These are phyloP conservation scores for Xylaria sp. DNA, from an alignment of 2,329 filamentous ascomycete species.

Conservation along the genomic window DNA sequence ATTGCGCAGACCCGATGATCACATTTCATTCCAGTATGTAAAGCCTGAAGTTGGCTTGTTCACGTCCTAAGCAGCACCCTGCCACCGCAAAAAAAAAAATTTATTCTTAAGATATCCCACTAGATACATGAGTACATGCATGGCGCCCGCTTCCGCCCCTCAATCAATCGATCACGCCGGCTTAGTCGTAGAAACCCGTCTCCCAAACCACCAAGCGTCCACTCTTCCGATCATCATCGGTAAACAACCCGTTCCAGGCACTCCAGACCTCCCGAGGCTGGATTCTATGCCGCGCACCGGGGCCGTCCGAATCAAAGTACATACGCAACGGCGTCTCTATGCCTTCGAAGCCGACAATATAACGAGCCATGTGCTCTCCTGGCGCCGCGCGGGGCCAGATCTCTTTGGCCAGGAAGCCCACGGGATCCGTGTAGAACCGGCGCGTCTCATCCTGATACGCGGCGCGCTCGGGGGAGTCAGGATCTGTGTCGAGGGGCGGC, in stretches of 20 bases:
- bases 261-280: conserved; percentile 57
- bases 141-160: too few species aligned
- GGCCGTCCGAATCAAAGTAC: conserved; percentile 49
- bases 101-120: too few species aligned
- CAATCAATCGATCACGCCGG: background rate
- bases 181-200: conserved; percentile 37
- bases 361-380: conserved; percentile 55
- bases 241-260: conserved; percentile 66
- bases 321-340: conserved; percentile 54
- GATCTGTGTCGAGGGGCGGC: conserved; percentile 73
- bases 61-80: background rate
- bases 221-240: conserved; percentile 63
- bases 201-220: conserved; percentile 66
- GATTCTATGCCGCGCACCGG: conserved; percentile 50
- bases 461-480: conserved; percentile 65
- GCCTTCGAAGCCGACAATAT: conserved; percentile 66
- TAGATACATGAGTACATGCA: too few species aligned
- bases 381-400: conserved; percentile 51
- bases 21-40: background rate
- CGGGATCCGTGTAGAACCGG: conserved; percentile 77
- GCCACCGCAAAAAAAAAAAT: too few species aligned
- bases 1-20: background rate
- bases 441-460: conserved; percentile 88
- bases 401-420: conserved; percentile 60
- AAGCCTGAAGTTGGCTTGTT: background rate